These are phyloP conservation scores for Sphaerulina populicola DNA, from an alignment of 2,329 filamentous ascomycete species.

Conservation along the genomic window DNA sequence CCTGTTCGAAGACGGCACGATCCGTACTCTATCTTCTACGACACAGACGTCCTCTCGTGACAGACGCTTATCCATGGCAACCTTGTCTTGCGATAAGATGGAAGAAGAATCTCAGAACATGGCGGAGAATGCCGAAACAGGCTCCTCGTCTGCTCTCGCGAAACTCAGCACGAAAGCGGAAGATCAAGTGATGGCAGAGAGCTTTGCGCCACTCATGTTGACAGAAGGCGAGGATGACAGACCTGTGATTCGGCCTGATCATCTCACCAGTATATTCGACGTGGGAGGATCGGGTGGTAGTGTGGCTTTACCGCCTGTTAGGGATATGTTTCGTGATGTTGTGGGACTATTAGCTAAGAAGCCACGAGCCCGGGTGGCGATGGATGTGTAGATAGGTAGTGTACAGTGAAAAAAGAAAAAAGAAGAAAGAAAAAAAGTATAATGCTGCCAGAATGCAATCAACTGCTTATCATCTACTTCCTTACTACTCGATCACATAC, in stretches of 20 bases:
- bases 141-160: constrained; percentile 6
- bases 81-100: not conserved
- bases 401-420: no score
- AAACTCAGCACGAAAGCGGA: constrained; percentile 8
- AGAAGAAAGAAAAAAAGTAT: no score
- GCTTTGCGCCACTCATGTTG: constrained; percentile 9
- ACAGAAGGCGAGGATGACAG: constrained; percentile 43
- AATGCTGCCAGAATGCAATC: no score
- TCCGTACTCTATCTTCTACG: constrained; percentile 44
- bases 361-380: constrained; percentile 29
- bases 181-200: constrained; percentile 13
- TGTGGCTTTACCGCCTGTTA: constrained; percentile 61
- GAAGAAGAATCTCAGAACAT: not conserved
- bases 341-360: constrained; percentile 56
- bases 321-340: constrained; percentile 68
- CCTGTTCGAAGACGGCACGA: constrained; percentile 65
- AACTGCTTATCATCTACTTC: no score
- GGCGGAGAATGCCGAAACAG: constrained; percentile 2
- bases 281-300: constrained; percentile 42
- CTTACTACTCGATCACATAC: no score
- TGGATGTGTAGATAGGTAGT: constrained; percentile 4
- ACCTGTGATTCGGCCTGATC: constrained; percentile 59
- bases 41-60: constrained; percentile 2
- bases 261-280: constrained; percentile 62
- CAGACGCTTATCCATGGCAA: constrained; percentile 5